Evolutionary conservation across 2,329 filamentous ascomycete genomes (phyloP).

Genomic region (Penicillium sp.): DNA sequence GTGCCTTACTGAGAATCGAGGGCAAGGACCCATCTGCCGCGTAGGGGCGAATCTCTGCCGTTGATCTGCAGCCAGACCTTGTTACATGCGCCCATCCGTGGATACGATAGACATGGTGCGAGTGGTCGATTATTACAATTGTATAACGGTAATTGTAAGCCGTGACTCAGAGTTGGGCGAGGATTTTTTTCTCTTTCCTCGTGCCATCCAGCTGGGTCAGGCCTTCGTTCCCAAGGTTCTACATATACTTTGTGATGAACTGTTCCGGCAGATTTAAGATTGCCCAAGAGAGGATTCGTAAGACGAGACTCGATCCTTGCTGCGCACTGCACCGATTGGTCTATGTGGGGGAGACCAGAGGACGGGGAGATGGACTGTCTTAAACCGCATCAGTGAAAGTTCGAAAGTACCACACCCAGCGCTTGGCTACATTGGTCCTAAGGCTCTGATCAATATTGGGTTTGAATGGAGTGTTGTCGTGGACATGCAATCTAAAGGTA

Average conservation of each 20-base stretch:
- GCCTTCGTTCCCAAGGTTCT: background rate
- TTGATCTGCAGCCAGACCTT: conserved; percentile 8
- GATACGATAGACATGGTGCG: conserved; percentile 3
- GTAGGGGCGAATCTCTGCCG: conserved; percentile 8
- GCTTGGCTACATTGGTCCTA: background rate
- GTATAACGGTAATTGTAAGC: background rate
- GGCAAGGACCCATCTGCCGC: conserved; percentile 1
- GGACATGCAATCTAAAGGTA: conserved; percentile 1
- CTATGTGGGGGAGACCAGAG: conserved; percentile 17
- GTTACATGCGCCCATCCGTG: conserved; percentile 3
- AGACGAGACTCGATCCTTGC: conserved; percentile 9
- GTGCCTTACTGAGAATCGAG: conserved; percentile 11
- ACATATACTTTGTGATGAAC: conserved; percentile 1
- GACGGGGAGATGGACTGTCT: conserved; percentile 6
- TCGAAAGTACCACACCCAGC: background rate
- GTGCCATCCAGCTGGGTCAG: background rate
- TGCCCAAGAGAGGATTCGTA: conserved; percentile 12
- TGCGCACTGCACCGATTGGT: conserved; percentile 17
- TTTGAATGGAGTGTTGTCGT: background rate
- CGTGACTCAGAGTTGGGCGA: background rate
- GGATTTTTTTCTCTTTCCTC: background rate
- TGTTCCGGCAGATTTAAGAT: conserved; percentile 4
- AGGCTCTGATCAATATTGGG: background rate
- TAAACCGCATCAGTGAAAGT: background rate
- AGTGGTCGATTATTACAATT: background rate